phyloP scores from a whole-genome alignment of 768 basidiomycete genomes.

The Pleurotus eryngii region DNA sequence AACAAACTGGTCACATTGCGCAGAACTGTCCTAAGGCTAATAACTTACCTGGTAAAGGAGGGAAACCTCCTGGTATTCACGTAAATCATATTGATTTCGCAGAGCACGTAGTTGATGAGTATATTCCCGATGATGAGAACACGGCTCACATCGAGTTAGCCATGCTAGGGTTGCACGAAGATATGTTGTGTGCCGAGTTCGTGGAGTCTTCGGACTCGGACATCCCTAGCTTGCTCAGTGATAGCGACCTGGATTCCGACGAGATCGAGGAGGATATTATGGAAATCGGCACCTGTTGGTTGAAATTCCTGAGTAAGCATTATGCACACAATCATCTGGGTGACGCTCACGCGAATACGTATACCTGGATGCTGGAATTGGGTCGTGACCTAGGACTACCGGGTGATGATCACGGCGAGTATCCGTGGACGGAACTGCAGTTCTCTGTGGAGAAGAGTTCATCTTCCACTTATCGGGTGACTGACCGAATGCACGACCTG shows the following conservation, averaged over 20 bases:
- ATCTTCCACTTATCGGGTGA: not conserved
- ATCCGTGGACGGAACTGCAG: not conserved
- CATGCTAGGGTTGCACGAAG: not conserved
- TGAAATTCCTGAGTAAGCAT: not conserved
- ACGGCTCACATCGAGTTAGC: not conserved
- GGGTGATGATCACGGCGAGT: not conserved
- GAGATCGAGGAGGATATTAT: not conserved
- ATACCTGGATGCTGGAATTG: not conserved
- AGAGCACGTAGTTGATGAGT: not conserved
- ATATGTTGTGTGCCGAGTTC: not conserved
- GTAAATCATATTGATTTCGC: not conserved
- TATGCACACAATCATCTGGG: not conserved
- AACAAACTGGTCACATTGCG: slow-evolving; percentile 22
- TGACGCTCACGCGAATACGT: not conserved
- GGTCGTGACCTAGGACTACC: not conserved
- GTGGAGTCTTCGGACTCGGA: too few relatives aligned
- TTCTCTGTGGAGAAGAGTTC: too few relatives aligned
- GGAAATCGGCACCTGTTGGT: not conserved
- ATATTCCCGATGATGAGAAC: not conserved
- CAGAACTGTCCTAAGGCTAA: slow-evolving; percentile 25
- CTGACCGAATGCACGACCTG: too few relatives aligned
- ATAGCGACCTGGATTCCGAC: not conserved
- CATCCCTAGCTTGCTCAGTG: not conserved
- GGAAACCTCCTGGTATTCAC: not conserved
- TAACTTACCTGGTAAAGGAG: slow-evolving; percentile 3